Evolutionary conservation across 805 yeast genomes (phyloP).

Genomic region (Phaffomyces opuntiae): DNA sequence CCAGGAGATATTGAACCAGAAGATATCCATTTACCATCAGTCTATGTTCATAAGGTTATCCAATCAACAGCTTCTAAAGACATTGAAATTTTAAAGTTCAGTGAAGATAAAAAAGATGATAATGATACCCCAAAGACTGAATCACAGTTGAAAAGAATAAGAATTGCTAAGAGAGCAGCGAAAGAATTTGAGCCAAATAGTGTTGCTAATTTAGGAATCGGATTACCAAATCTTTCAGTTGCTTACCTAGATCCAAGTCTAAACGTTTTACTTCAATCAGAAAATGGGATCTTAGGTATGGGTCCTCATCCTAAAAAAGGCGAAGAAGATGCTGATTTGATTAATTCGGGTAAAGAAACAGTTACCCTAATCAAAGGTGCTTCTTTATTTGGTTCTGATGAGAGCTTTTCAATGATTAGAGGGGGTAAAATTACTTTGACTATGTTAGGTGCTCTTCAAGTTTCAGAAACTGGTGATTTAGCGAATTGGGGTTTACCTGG

Average conservation of each 20-base stretch:
- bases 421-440: constrained; percentile 38
- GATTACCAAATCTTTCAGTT: constrained; percentile 45
- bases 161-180: constrained; percentile 38
- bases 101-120: neutral
- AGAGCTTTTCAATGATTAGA: constrained; percentile 44
- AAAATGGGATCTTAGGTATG: constrained; percentile 43
- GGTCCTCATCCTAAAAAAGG: constrained; percentile 39
- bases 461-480: constrained; percentile 39
- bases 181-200: constrained; percentile 37
- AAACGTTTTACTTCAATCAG: constrained; percentile 38
- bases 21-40: constrained; percentile 40
- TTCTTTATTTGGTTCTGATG: constrained; percentile 41
- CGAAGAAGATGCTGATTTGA: constrained; percentile 40
- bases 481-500: constrained; percentile 51
- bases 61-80: constrained; percentile 36
- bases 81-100: constrained; percentile 31
- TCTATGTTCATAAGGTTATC: constrained; percentile 35
- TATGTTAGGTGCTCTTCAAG: constrained; percentile 44
- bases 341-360: constrained; percentile 48
- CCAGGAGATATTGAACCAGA: constrained; percentile 38
- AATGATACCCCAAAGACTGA: constrained; percentile 9
- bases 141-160: constrained; percentile 18
- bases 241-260: constrained; percentile 30
- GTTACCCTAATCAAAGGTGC: constrained; percentile 41
- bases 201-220: constrained; percentile 42